These are phyloP conservation scores for Asterochloris erici DNA, from an alignment of 139 green algal species.

Conservation along the genomic window DNA sequence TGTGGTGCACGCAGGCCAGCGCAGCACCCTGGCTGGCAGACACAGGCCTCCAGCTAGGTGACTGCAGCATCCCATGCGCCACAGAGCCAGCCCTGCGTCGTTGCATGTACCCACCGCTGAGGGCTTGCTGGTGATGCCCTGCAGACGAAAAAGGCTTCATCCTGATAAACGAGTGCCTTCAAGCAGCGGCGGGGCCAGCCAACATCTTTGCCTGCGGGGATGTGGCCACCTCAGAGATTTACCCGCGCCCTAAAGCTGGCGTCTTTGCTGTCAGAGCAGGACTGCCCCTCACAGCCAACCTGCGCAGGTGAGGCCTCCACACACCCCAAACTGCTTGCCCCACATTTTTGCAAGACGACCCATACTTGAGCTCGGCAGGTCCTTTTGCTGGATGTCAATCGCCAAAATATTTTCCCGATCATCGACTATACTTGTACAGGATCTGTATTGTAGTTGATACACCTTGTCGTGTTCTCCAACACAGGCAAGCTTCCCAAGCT, in stretches of 20 bases:
- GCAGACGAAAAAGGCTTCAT: constrained; percentile 77
- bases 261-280: constrained; percentile 94
- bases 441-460: no score
- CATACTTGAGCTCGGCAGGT: no score
- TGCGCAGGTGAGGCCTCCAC: constrained; percentile 40
- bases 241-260: constrained; percentile 95
- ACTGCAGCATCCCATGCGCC: neutral
- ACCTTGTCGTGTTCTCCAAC: no score
- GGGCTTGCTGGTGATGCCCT: neutral
- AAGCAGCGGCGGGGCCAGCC: constrained; percentile 32
- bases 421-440: no score
- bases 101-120: no score
- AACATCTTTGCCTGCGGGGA: constrained; percentile 94
- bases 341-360: neutral
- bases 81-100: no score
- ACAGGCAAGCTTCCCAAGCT: no score
- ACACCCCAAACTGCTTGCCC: neutral
- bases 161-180: constrained; percentile 68
- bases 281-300: constrained; percentile 78
- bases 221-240: constrained; percentile 50
- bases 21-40: constrained; percentile 65
- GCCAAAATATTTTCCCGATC: no score
- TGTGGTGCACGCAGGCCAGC: constrained; percentile 93
- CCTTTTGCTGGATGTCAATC: no score
- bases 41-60: constrained; percentile 60